Conservation (phyloP, 768 basidiomycete genomes). For the Psilocybe sp. region DNA sequence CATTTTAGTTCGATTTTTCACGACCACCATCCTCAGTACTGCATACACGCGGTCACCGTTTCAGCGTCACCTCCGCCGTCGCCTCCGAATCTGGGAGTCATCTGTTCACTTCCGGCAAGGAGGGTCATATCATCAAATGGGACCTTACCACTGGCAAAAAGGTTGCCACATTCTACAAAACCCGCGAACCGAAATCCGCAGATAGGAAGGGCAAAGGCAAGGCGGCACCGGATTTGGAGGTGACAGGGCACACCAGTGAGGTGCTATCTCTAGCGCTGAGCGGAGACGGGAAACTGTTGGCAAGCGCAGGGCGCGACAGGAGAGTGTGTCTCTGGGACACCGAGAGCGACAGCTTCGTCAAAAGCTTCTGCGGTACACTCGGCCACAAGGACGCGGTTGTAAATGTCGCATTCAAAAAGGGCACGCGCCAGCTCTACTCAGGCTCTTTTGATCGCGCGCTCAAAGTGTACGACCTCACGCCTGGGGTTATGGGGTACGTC, state of each 20-base stretch:
- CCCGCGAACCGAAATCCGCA: constrained; percentile 23
- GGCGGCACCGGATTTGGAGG: constrained; percentile 38
- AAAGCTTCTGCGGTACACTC: constrained; percentile 78
- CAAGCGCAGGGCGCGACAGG: constrained; percentile 84
- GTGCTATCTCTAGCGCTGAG: constrained; percentile 83
- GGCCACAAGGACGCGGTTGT: constrained; percentile 47
- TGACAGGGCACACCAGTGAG: constrained; percentile 83
- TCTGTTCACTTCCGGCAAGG: constrained; percentile 90
- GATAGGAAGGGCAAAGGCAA: constrained; percentile 50
- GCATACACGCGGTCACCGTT: constrained; percentile 69
- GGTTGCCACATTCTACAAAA: constrained; percentile 57
- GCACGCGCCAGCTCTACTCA: constrained; percentile 70
- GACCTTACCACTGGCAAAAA: constrained; percentile 65
- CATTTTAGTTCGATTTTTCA: constrained; percentile 54
- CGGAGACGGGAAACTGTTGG: constrained; percentile 80
- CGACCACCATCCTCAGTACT: constrained; percentile 45
- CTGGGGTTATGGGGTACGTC: constrained; percentile 83
- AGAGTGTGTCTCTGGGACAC: constrained; percentile 85
- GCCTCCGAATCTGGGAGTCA: constrained; percentile 68
- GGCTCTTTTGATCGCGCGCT: constrained; percentile 85
- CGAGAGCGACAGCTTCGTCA: constrained; percentile 72
- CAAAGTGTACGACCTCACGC: constrained; percentile 76
- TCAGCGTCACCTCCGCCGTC: constrained; percentile 80
- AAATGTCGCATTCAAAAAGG: constrained; percentile 76
- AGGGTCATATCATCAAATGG: constrained; percentile 88